Evolutionary conservation across 2,329 filamentous ascomycete species (phyloP).

Genomic region (Sporothrix pseudoabietina): DNA sequence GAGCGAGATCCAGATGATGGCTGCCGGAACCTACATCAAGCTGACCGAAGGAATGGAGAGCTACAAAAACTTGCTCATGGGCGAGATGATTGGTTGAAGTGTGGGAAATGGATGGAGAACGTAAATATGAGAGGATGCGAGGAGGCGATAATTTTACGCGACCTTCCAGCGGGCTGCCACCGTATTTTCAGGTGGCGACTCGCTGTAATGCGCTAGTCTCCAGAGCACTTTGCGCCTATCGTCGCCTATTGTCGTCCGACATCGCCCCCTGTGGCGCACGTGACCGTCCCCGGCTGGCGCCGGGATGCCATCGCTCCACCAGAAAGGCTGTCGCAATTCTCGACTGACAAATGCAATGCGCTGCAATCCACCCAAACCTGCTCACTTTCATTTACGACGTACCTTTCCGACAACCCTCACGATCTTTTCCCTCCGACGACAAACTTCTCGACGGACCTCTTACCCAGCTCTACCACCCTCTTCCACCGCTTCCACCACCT

Average conservation of each 20-base stretch:
- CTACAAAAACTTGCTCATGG: constrained; percentile 76
- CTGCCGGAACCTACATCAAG: constrained; percentile 75
- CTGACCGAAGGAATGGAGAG: constrained; percentile 79
- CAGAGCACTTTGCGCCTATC: not conserved
- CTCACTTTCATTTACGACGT: constrained; percentile 7
- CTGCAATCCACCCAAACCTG: constrained; percentile 11
- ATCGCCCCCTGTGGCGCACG: constrained; percentile 1
- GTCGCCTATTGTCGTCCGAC: not conserved
- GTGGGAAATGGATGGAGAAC: not conserved
- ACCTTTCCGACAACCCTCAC: not conserved
- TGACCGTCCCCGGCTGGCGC: constrained; percentile 24
- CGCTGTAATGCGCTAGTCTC: not conserved
- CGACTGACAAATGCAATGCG: constrained; percentile 28
- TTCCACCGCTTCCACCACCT: not conserved
- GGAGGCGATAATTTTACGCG: no score
- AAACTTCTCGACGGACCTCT: not conserved
- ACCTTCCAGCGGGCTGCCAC: not conserved
- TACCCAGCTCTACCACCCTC: not conserved
- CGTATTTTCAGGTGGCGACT: not conserved
- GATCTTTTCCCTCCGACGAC: not conserved
- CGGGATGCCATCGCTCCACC: constrained; percentile 23
- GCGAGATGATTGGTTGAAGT: constrained; percentile 56
- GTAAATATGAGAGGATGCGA: not conserved
- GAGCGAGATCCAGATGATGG: constrained; percentile 75
- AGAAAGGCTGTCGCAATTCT: constrained; percentile 30